These are phyloP conservation scores for Aspergillus sp. DNA, from an alignment of 2,329 filamentous ascomycete species.

Conservation along the genomic window DNA sequence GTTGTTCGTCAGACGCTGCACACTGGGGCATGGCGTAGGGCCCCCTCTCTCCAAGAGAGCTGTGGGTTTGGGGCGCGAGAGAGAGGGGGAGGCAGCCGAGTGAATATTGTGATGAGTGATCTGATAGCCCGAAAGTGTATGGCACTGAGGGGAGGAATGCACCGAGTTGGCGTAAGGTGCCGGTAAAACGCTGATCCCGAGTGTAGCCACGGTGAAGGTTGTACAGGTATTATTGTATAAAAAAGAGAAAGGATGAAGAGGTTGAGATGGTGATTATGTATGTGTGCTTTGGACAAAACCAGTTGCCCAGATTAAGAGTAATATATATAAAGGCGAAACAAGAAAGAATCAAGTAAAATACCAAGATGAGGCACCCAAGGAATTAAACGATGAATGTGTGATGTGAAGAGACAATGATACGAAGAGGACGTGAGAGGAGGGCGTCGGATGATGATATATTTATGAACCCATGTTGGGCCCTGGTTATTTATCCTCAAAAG, in stretches of 20 bases:
- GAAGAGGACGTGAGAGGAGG: background rate
- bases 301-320: slow-evolving; percentile 5
- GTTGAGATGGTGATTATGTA: slow-evolving; percentile 1
- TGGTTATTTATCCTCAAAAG: background rate
- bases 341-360: slow-evolving; percentile 9
- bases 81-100: slow-evolving; percentile 32
- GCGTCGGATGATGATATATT: slow-evolving; percentile 6
- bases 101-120: slow-evolving; percentile 10
- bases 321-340: slow-evolving; percentile 5
- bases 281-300: slow-evolving; percentile 4
- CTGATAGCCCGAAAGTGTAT: slow-evolving; percentile 22
- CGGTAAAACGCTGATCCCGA: slow-evolving; percentile 31
- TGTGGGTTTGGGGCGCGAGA: slow-evolving; percentile 24
- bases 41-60: slow-evolving; percentile 33
- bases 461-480: background rate
- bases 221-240: slow-evolving; percentile 4
- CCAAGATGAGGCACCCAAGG: slow-evolving; percentile 2
- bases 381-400: background rate
- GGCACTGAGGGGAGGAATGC: slow-evolving; percentile 26
- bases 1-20: slow-evolving; percentile 18
- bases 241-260: background rate
- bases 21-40: slow-evolving; percentile 32
- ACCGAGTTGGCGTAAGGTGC: slow-evolving; percentile 27
- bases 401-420: background rate
- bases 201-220: slow-evolving; percentile 34